Evolutionary conservation across 2,329 filamentous ascomycete genomes (phyloP), one percentile per base, ranked within the genome.

Genomic region (Fusarium equiseti): DNA sequence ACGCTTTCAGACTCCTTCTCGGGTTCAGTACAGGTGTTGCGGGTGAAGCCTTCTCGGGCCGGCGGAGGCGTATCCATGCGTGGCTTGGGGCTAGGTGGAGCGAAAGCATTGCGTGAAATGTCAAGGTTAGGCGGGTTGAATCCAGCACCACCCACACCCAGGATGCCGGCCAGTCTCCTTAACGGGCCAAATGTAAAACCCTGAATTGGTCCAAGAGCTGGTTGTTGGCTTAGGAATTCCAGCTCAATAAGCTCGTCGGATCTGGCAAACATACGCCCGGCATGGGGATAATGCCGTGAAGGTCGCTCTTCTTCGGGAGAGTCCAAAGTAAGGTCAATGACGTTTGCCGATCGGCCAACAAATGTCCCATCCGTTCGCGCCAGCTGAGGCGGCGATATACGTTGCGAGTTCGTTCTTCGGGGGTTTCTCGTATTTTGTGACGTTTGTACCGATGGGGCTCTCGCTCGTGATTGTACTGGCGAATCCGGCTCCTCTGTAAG

Each of bases 1-100:
- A 92, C 84, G 40, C 92, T 87, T 18, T 93, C 89, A 38, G 93
- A 91, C 42, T 84, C 87, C 22, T 73, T 75, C 24, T 75, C 73
- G 6, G 74, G 66, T 8, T 79, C 74, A 12, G 70, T 68, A 16
- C 75, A 76, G 0, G 93, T 92, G 51, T 89, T 89, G 63, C 95
- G 87, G 2, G 93, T 97, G 75, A 96, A 98, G 1, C 95, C 95
- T n/a, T 89, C 83, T 8, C 87, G 86, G 0, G 92, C 84, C 0
- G 89, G 82, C n/a, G 86, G 83, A 0, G 92, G 90, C 0, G 90
- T 84, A 45, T 91, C 87, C 78, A 95, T 73, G 16, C 79, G 72
- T n/a, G 83, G 84, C 73, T 84, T 86, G 22, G 80, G 80, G 5
- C 77, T 79, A 7, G 77, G 75, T 22, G 76, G 76, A 22, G 78